Conservation (phyloP, 495 filamentous ascomycete species). For the Aspergillus steynii region DNA sequence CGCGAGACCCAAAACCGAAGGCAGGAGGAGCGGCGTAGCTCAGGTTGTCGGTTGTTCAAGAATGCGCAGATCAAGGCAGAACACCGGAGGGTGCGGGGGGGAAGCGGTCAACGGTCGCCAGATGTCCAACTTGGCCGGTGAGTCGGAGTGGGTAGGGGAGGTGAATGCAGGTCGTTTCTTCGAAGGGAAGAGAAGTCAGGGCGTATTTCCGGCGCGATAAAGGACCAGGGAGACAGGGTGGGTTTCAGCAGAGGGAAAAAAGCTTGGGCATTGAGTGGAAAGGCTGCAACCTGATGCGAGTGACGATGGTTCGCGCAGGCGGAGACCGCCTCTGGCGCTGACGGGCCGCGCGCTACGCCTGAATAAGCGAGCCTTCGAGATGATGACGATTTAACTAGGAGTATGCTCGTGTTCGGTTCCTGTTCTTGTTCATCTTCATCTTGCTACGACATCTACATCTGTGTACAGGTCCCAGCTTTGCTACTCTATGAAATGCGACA, state of each 20-base stretch:
- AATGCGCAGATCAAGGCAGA: background rate
- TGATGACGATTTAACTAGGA: background rate
- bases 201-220: background rate
- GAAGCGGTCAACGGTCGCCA: background rate
- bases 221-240: conserved; percentile 4
- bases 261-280: conserved; percentile 15
- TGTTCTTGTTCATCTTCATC: too few relatives aligned
- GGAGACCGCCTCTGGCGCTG: conserved; percentile 20
- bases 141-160: background rate
- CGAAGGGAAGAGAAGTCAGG: background rate
- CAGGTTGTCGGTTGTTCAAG: background rate
- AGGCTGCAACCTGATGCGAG: conserved; percentile 28
- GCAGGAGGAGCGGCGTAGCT: background rate
- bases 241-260: conserved; percentile 1
- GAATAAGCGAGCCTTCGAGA: conserved; percentile 16
- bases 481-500: too few relatives aligned
- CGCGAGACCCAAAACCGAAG: background rate
- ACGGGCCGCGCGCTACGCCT: conserved; percentile 16
- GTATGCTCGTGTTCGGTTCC: too few relatives aligned
- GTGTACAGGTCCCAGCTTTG: too few relatives aligned
- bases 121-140: background rate
- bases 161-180: background rate
- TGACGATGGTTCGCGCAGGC: conserved; percentile 21
- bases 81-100: background rate
- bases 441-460: too few relatives aligned